Conservation (phyloP, 2,329 filamentous ascomycete genomes). For the Talaromyces sp. region DNA sequence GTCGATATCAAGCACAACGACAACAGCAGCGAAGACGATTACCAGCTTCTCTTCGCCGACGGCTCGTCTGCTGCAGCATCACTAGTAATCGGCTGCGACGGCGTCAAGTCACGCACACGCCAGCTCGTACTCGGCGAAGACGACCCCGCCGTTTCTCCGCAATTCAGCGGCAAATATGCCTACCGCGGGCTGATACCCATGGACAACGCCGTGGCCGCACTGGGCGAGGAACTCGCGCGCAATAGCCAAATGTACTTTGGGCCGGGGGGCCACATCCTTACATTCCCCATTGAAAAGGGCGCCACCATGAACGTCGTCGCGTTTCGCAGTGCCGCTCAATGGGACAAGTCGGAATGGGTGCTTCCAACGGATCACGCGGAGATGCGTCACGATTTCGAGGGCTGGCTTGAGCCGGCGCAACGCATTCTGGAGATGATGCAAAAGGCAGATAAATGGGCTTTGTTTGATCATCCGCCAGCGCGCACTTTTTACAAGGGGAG, state of each 20-base stretch:
- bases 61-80: constrained; percentile 23
- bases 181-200: constrained; percentile 32
- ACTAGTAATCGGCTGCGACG: constrained; percentile 33
- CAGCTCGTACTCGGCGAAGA: constrained; percentile 22
- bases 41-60: constrained; percentile 26
- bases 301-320: constrained; percentile 29
- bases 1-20: constrained; percentile 10
- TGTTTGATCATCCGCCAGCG: constrained; percentile 12
- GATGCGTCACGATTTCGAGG: constrained; percentile 21
- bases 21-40: constrained; percentile 6
- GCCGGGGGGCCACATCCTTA: constrained; percentile 25
- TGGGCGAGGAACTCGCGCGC: constrained; percentile 26
- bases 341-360: constrained; percentile 28
- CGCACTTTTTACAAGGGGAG: no score
- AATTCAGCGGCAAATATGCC: constrained; percentile 30
- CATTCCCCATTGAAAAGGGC: constrained; percentile 29
- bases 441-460: background rate
- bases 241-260: constrained; percentile 28
- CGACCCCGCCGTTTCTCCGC: constrained; percentile 13
- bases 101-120: constrained; percentile 27
- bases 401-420: constrained; percentile 25
- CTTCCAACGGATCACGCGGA: constrained; percentile 23
- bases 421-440: constrained; percentile 18
- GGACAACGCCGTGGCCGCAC: constrained; percentile 27
- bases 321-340: constrained; percentile 22